These are phyloP conservation scores for Solanum pennellii DNA, from an alignment of 257 asterid genomes.

Conservation along the genomic window DNA sequence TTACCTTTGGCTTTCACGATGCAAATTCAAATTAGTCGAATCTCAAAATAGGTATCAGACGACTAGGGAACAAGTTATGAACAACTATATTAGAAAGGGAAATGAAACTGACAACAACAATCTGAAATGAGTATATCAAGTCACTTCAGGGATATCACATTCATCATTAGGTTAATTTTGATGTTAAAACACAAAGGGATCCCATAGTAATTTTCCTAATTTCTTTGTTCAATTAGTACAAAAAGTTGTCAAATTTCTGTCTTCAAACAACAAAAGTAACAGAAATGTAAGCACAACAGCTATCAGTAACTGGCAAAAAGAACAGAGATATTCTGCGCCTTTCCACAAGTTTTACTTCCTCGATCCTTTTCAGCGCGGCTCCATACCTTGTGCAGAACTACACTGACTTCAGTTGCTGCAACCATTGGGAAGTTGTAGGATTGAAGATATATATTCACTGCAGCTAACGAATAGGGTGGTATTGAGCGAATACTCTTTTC, in stretches of 20 bases:
- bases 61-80: background rate
- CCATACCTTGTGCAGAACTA: background rate
- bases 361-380: background rate
- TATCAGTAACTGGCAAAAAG: background rate
- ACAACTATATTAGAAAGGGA: background rate
- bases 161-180: background rate
- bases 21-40: background rate
- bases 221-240: background rate
- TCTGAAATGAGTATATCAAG: background rate
- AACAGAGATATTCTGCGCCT: background rate
- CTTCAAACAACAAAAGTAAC: background rate
- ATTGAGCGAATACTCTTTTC: conserved; percentile 39
- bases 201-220: background rate
- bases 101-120: background rate
- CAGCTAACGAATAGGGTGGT: conserved; percentile 46
- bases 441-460: background rate
- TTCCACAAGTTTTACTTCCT: background rate
- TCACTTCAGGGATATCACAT: background rate
- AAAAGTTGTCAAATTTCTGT: background rate
- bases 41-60: background rate
- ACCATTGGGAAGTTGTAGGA: background rate
- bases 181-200: background rate
- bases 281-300: background rate
- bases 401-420: background rate
- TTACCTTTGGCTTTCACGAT: background rate